Conservation (phyloP, 176 grass and related monocot genomes). For the Alloteropsis semialata region DNA sequence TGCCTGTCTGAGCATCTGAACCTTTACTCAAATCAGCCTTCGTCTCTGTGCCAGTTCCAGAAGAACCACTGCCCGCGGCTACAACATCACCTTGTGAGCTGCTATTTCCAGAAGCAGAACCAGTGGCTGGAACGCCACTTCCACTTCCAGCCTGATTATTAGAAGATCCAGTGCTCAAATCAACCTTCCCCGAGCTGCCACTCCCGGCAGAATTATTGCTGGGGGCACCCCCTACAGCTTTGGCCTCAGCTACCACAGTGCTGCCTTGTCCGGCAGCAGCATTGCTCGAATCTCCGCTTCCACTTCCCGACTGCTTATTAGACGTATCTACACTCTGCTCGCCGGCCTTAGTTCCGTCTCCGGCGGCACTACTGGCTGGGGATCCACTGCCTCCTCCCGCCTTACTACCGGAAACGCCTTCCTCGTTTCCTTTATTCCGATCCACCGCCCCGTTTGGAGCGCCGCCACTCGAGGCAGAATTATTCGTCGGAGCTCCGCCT, state of each 20-base stretch:
- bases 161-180: background rate
- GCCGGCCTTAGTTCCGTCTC: background rate
- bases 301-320: conserved; percentile 8
- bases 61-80: background rate
- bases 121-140: conserved; percentile 18
- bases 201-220: conserved; percentile 6
- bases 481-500: background rate
- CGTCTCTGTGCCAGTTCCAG: background rate
- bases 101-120: conserved; percentile 25
- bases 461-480: conserved; percentile 4
- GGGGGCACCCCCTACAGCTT: background rate
- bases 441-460: background rate
- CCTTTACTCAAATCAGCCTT: conserved; percentile 17
- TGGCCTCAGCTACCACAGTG: background rate
- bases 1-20: background rate
- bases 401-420: background rate
- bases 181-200: background rate
- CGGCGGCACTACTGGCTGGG: conserved; percentile 11
- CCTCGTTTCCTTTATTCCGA: background rate
- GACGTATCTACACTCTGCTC: background rate
- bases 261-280: conserved; percentile 11
- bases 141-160: background rate
- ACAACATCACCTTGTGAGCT: background rate
- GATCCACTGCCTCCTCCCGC: conserved; percentile 18
- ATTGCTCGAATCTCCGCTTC: background rate